Evolutionary conservation across 1,139 yeast genomes (phyloP).

Genomic region (Hanseniaspora uvarum): DNA sequence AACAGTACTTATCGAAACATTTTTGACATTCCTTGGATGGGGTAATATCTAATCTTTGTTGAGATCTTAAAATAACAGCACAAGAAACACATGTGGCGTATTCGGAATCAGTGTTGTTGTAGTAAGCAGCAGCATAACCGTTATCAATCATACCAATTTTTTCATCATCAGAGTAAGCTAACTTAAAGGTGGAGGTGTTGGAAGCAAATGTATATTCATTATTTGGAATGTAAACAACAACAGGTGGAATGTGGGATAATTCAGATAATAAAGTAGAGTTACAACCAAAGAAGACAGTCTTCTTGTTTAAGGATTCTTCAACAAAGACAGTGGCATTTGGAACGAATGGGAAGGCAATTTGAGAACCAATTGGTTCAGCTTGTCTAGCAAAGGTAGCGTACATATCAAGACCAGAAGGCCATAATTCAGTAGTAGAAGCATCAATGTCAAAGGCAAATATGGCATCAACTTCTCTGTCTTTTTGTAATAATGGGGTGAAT

Average conservation of each 20-base stretch:
- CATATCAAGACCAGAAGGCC: slow-evolving; percentile 52
- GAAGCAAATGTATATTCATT: slow-evolving; percentile 56
- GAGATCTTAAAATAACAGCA: slow-evolving; percentile 74
- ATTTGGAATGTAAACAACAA: slow-evolving; percentile 69
- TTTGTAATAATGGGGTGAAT: slow-evolving; percentile 43
- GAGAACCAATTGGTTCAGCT: slow-evolving; percentile 39
- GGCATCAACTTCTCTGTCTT: slow-evolving; percentile 41
- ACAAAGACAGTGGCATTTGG: slow-evolving; percentile 44
- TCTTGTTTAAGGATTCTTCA: slow-evolving; percentile 42
- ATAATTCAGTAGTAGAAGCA: slow-evolving; percentile 44
- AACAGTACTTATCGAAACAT: slow-evolving; percentile 70
- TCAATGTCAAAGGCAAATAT: slow-evolving; percentile 48
- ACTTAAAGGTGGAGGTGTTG: slow-evolving; percentile 60
- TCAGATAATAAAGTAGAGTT: slow-evolving; percentile 49
- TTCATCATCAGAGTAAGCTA: slow-evolving; percentile 48
- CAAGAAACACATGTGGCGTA: slow-evolving; percentile 80
- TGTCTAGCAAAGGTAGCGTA: slow-evolving; percentile 40
- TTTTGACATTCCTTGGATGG: slow-evolving; percentile 61
- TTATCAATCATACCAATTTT: slow-evolving; percentile 55
- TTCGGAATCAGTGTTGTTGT: slow-evolving; percentile 59
- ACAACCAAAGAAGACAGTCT: slow-evolving; percentile 53
- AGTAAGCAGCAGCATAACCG: slow-evolving; percentile 70
- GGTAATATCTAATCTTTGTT: slow-evolving; percentile 55
- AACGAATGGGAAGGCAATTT: slow-evolving; percentile 48
- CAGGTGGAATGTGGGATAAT: slow-evolving; percentile 49